Evolutionary conservation across 1,284 basidiomycete genomes (phyloP), one percentile per base, ranked within the genome.

Genomic region (Megacollybia platyphylla): DNA sequence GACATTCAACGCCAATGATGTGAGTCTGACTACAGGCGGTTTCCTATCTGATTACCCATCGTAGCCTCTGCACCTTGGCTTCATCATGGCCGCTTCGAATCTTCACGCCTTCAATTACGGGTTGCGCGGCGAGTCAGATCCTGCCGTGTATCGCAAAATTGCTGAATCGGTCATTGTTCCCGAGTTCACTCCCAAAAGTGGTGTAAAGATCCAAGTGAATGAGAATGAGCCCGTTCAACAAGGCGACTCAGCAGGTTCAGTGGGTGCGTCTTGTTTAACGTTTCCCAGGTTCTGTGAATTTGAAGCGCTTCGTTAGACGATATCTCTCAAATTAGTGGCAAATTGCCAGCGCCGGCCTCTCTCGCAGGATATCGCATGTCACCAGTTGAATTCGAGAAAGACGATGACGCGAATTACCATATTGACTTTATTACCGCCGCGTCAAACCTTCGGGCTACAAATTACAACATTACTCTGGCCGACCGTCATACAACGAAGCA

Each of bases 401-500:
- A 99, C 60, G 94, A 98, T 57, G 96, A 99, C 60, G 79, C 81
- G 35, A 99, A 99, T 65, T 79, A 89, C 65, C 96, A 99, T 65
- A 97, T 99, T 58, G 96, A 97, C 66, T 98, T 98, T 63, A 97
- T 99, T 65, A 97, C 93, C 30, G 88, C 96, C 5, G 88, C 96
- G 2, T 97, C 94, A 41, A 99, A 99, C 68, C 73, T 98, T 48
- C 87, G 96, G 38, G 96, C 96, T 1, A 75, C 81, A 67, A 99
- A 99, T 68, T 99, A 99, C 65, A 83, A 71, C 51, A 98, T 99
- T 58, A 72, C 76, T 41, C 69, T 76, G 18, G 91, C 93, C 9
- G 91, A 97, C 63, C 77, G 83, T 45, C 93, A 98, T 66, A 79
- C 85, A 48, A 98, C 94, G 35, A 99, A 99, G 70, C 88, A 96